A percentile compares a stretch with the other conserved stretches of the same genome.
These are phyloP conservation scores for Coelastrella sp. DNA, from an alignment of 139 green algal genomes.

Conservation along the genomic window DNA sequence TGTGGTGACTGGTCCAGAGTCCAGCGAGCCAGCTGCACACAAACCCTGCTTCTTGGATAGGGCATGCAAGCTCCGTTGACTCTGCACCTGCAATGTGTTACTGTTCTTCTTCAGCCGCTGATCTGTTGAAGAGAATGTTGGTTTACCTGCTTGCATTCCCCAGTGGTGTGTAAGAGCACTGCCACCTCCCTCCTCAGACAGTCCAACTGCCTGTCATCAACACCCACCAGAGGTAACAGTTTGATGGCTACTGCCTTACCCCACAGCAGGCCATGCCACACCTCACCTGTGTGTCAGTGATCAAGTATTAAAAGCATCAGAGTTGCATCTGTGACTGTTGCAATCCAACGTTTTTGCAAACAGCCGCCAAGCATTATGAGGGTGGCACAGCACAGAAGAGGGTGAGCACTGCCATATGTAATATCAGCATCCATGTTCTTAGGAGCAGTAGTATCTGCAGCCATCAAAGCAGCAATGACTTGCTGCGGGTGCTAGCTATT, in stretches of 20 bases:
- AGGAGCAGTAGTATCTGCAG: no score
- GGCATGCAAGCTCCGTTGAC: background rate
- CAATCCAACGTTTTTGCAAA: no score
- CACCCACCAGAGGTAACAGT: constrained; percentile 11
- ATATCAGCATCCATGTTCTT: no score
- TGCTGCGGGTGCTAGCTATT: background rate
- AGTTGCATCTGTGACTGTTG: no score
- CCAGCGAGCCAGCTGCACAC: no score
- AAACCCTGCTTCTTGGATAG: background rate
- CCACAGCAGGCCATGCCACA: constrained; percentile 44
- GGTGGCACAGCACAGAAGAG: no score
- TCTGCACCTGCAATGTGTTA: background rate
- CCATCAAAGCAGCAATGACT: background rate
- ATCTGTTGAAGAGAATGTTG: background rate
- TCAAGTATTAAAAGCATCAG: background rate
- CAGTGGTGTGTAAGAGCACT: constrained; percentile 50
- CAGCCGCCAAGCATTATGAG: no score
- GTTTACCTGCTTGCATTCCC: constrained; percentile 49
- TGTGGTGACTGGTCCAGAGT: no score
- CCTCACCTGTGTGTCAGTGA: constrained; percentile 2
- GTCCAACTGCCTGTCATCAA: constrained; percentile 45
- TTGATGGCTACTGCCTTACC: constrained; percentile 49
- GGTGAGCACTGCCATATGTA: no score
- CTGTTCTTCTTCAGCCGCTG: background rate
- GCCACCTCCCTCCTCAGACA: constrained; percentile 43